Evolutionary conservation across 2,329 filamentous ascomycete genomes (phyloP).

Genomic region (Cladophialophora chaetospira): DNA sequence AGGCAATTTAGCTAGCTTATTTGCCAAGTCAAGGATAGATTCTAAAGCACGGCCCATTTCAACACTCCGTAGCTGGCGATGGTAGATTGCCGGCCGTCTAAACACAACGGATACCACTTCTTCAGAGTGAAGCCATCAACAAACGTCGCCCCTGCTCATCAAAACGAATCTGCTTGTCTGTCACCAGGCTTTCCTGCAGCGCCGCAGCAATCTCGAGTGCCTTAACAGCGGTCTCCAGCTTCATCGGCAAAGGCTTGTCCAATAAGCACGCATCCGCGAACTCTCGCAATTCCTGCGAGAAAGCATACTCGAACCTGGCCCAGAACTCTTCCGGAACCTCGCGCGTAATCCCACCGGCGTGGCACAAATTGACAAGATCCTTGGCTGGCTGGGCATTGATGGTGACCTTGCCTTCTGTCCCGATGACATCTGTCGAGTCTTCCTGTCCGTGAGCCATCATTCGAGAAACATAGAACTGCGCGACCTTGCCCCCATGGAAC

Average conservation of each 20-base stretch:
- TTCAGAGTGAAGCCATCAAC: too few relatives aligned
- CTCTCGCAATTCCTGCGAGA: slow-evolving; percentile 34
- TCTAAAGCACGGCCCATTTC: too few relatives aligned
- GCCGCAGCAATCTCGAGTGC: slow-evolving; percentile 19
- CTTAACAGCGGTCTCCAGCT: slow-evolving; percentile 16
- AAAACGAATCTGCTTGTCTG: slow-evolving; percentile 17
- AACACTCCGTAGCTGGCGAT: too few relatives aligned
- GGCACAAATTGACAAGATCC: slow-evolving; percentile 33
- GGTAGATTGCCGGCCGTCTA: too few relatives aligned
- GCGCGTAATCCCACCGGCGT: slow-evolving; percentile 30
- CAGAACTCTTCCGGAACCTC: slow-evolving; percentile 32
- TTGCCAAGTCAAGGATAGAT: too few relatives aligned
- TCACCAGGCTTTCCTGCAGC: slow-evolving; percentile 23
- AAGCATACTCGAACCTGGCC: slow-evolving; percentile 35
- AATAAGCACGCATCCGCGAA: slow-evolving; percentile 30
- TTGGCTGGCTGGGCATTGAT: slow-evolving; percentile 37
- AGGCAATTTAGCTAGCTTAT: too few relatives aligned
- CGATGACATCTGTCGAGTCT: slow-evolving; percentile 37
- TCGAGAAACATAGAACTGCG: slow-evolving; percentile 38
- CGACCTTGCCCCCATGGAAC: slow-evolving; percentile 62
- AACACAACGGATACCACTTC: too few relatives aligned
- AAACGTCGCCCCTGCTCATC: slow-evolving; percentile 16
- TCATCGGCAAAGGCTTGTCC: slow-evolving; percentile 15
- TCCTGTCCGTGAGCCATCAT: slow-evolving; percentile 42
- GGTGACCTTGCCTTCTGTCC: slow-evolving; percentile 39